Base-by-base conservation (phyloP, 306 rosid genomes). In the Heteromeles arbutifolia region DNA sequence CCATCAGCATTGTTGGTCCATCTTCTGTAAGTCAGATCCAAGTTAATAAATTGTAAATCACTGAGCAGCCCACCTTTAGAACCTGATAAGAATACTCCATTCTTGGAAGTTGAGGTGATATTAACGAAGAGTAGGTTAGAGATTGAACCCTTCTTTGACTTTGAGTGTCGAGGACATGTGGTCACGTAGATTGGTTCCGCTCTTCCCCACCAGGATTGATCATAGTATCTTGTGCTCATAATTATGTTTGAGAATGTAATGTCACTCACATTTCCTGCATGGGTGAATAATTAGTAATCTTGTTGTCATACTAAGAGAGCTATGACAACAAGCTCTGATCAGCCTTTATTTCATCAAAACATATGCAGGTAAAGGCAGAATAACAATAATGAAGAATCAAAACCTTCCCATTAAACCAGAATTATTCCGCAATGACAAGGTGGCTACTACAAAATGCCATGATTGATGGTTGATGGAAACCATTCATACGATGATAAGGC, bases 191-290 rank as follows among this genome's bases (percentile, higher is more conserved):
- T 44, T 8, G 50, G 50, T 15, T 44, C 14, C 14, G 0, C 50
- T 44, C 50, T 44, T 44, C 50, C 12, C 50, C 50, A 44, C 12
- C 12, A 44, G 12, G 50, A 44, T 44, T 2, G 15, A 44, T 44
- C 50, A 44, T 44, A 44, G 50, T 44, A 44, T 12, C 50, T 9
- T 44, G 50, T 44, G 50, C 50, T 44, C 13, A 44, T 44, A 14
- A 91, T 88, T 62, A 94, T 91, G 88, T 94, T 94, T 74, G 98
- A 94, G 92, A 91, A 91, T 32, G 89, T 87, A 72, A 91, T 74
- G 76, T 90, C 96, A 67, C 91, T 92, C 70, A 83, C 98, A 85
- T 89, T 88, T 75, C 97, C 98, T 91, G 88, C 85, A 78, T 65
- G 74, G 74, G 26, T 53, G 53, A 81, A 57, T 44, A n/a, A 11